These are phyloP conservation scores for Lathyrus sativus DNA, from an alignment of 306 rosid species.

Conservation along the genomic window DNA sequence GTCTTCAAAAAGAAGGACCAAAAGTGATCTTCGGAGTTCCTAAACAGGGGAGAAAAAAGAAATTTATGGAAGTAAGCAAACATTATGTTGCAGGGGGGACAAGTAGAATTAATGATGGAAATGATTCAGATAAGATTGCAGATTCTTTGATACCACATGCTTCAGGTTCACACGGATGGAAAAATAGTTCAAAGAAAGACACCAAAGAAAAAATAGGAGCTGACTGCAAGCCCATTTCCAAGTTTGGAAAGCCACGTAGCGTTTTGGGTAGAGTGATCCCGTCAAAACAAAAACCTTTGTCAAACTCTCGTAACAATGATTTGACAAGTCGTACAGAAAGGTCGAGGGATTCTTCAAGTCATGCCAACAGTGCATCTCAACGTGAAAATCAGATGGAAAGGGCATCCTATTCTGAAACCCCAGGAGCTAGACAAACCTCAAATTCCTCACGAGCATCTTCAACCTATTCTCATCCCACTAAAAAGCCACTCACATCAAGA, in stretches of 20 bases:
- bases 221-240: constrained; percentile 56
- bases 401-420: constrained; percentile 48
- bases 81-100: constrained; percentile 70
- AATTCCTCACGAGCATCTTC: constrained; percentile 56
- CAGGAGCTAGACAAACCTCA: constrained; percentile 51
- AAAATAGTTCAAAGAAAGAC: constrained; percentile 55
- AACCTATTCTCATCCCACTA: constrained; percentile 53
- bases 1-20: constrained; percentile 85
- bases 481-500: constrained; percentile 57
- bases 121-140: constrained; percentile 57
- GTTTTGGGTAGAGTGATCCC: constrained; percentile 48
- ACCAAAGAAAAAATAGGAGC: constrained; percentile 55
- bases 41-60: constrained; percentile 93
- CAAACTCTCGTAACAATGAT: constrained; percentile 47
- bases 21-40: constrained; percentile 85
- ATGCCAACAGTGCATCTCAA: constrained; percentile 46
- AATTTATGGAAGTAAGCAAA: constrained; percentile 98
- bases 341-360: constrained; percentile 58
- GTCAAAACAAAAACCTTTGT: constrained; percentile 40
- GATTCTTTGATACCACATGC: constrained; percentile 66
- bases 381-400: constrained; percentile 47
- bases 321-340: constrained; percentile 50
- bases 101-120: constrained; percentile 52
- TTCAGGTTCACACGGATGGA: constrained; percentile 65
- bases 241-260: constrained; percentile 56